These are phyloP conservation scores for Fusarium annulatum DNA, from an alignment of 2,329 filamentous ascomycete species.

Conservation along the genomic window DNA sequence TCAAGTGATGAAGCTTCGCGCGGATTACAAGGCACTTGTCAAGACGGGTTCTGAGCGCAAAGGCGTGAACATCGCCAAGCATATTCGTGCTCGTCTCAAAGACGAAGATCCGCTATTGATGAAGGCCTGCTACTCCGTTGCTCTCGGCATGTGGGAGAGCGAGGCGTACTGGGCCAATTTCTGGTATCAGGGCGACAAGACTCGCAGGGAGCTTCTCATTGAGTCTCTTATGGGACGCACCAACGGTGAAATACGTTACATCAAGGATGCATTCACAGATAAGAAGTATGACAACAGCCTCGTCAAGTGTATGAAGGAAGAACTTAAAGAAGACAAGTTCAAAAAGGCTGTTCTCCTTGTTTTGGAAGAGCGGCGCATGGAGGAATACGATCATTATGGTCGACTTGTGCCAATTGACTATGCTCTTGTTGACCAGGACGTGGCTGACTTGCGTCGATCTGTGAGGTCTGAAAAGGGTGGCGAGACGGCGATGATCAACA, in stretches of 20 bases:
- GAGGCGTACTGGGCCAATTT: constrained; percentile 99
- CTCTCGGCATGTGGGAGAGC: constrained; percentile 88
- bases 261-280: constrained; percentile 90
- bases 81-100: constrained; percentile 81
- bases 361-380: constrained; percentile 84
- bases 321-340: constrained; percentile 96
- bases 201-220: constrained; percentile 87
- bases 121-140: constrained; percentile 91
- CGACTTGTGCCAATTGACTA: constrained; percentile 66
- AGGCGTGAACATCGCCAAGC: constrained; percentile 86
- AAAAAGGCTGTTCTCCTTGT: constrained; percentile 86
- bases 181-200: constrained; percentile 92
- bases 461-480: constrained; percentile 82
- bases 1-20: constrained; percentile 86
- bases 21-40: constrained; percentile 89
- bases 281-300: constrained; percentile 90
- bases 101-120: constrained; percentile 80
- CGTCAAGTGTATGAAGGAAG: constrained; percentile 86
- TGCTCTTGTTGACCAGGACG: constrained; percentile 75
- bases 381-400: constrained; percentile 78
- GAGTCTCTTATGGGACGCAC: constrained; percentile 91
- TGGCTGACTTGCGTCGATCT: constrained; percentile 73
- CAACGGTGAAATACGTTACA: constrained; percentile 86
- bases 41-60: constrained; percentile 79
- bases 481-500: constrained; percentile 86